Conservation (phyloP, 2,329 filamentous ascomycete species). For the Xylariaceae sp. region DNA sequence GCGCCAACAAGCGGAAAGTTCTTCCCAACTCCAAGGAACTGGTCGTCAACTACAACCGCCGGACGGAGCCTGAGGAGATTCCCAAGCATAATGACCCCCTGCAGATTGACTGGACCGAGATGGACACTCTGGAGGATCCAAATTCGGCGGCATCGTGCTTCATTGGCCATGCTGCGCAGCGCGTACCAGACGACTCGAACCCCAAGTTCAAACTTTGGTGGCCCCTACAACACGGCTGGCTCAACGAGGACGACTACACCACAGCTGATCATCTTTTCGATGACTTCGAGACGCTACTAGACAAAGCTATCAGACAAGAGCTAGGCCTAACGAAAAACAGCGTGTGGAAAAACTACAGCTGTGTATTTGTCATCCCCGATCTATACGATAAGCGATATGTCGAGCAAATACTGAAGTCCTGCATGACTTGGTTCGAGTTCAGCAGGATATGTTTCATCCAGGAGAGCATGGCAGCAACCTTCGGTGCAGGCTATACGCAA, state of each 20-base stretch:
- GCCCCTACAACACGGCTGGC: conserved; percentile 81
- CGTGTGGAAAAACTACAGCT: conserved; percentile 87
- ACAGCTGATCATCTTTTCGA: conserved; percentile 77
- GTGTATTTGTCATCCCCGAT: conserved; percentile 95
- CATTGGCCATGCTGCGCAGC: conserved; percentile 74
- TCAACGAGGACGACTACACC: conserved; percentile 85
- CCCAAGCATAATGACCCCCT: conserved; percentile 92
- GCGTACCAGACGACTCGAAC: conserved; percentile 83
- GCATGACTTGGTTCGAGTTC: conserved; percentile 87
- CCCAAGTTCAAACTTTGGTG: conserved; percentile 91
- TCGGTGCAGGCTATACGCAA: conserved; percentile 89
- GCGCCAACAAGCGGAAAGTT: conserved; percentile 88
- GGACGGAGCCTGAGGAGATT: conserved; percentile 79
- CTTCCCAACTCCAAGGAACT: conserved; percentile 96
- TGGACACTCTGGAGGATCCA: conserved; percentile 62
- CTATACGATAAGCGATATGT: conserved; percentile 94
- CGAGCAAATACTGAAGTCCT: conserved; percentile 75
- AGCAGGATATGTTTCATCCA: conserved; percentile 89
- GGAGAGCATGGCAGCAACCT: conserved; percentile 90
- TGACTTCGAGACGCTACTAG: conserved; percentile 82
- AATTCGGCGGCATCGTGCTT: conserved; percentile 61
- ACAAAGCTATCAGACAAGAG: conserved; percentile 82
- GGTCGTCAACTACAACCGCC: conserved; percentile 89
- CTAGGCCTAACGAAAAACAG: conserved; percentile 72
- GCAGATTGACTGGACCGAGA: conserved; percentile 92